Evolutionary conservation across 129 eudicot species (phyloP).

Genomic region (Centella asiatica): DNA sequence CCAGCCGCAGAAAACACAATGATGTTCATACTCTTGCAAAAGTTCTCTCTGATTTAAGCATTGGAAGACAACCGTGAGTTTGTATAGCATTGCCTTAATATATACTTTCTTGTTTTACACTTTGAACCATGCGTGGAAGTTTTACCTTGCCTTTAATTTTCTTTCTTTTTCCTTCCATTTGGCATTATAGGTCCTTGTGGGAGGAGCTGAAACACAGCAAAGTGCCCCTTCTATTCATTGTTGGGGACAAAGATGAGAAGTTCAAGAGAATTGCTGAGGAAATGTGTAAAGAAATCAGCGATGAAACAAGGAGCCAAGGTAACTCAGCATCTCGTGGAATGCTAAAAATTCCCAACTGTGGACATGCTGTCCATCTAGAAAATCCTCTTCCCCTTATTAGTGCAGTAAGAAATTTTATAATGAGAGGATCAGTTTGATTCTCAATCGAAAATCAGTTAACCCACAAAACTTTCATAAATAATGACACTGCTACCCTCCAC

Average conservation of each 20-base stretch:
- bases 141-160: background rate
- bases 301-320: slow-evolving; percentile 11
- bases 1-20: slow-evolving; percentile 50
- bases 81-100: background rate
- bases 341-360: slow-evolving; percentile 50
- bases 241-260: slow-evolving; percentile 73
- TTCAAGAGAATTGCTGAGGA: slow-evolving; percentile 51
- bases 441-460: background rate
- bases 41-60: slow-evolving; percentile 55
- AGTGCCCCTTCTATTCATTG: slow-evolving; percentile 45
- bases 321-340: slow-evolving; percentile 18
- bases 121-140: background rate
- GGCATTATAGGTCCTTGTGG: slow-evolving; percentile 65
- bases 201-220: slow-evolving; percentile 63
- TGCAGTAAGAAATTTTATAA: slow-evolving; percentile 39
- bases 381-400: slow-evolving; percentile 62
- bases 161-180: background rate
- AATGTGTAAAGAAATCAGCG: slow-evolving; percentile 35
- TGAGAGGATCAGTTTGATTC: slow-evolving; percentile 22
- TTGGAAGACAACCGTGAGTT: slow-evolving; percentile 90
- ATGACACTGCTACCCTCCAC: too few species aligned
- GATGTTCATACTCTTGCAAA: slow-evolving; percentile 60
- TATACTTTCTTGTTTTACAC: background rate
- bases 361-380: slow-evolving; percentile 93
- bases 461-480: too few species aligned